Base-by-base conservation (phyloP, 2,329 filamentous ascomycete species). In the Diaporthe citri region DNA sequence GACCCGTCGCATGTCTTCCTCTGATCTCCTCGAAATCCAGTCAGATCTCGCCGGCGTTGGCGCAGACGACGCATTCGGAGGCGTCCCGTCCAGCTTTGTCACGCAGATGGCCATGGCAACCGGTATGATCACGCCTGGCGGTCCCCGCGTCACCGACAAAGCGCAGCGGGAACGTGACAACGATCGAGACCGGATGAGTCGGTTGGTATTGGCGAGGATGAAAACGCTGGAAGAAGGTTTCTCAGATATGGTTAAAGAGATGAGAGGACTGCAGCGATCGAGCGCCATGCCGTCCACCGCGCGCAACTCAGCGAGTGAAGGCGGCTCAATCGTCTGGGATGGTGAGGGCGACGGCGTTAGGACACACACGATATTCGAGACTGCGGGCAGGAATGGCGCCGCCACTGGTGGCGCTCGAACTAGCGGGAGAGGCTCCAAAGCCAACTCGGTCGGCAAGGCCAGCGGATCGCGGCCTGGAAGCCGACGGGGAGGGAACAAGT, bases 141-240 rank as follows among this genome's bases (percentile, higher is more conserved):
- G 89, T 25, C 77, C 81, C 51, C 82, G 82, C 52, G 78, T 79
- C 43, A 84, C 77, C 20, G 80, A 81, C 73, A 75, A 76, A 39
- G 75, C 70, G 6, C 75, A 71, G n/a, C 75, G 75, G 17, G 81
- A 86, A 77, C 80, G 82, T 36, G 83, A 84, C 17, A 85, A 85
- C 36, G 86, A 86, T 72, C 90, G 82, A 34, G 93, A 94, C 80
- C 90, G 94, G 55, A 93, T 96, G 89, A 92, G 93, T 78, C 90
- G 95, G 73, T 89, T 98, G 60, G 93, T 98, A 84, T 87, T 98
- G 60, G 95, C 95, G 12, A 89, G 95, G 46, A 98, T 98, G 95
- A 97, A 97, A 82, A 96, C 93, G 10, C 88, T 98, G 2, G 96
- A 98, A 82, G 95, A 97, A 83, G 93, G 95, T 20, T 96, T 98